Base-by-base conservation (phyloP, 768 basidiomycete species). In the Solioccasus polychromus region DNA sequence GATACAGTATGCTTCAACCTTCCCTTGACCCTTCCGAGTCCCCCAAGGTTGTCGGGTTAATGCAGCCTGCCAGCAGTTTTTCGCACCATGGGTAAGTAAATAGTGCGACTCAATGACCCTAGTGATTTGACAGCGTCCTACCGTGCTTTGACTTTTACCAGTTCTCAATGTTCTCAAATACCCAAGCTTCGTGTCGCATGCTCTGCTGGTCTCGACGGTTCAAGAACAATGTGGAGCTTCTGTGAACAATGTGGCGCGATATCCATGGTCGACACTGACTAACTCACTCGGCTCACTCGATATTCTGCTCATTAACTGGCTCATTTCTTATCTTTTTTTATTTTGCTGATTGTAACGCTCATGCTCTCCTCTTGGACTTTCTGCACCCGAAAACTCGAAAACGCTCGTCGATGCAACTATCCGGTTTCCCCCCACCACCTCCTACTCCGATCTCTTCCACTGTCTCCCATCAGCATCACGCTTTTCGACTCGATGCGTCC, bases 171-270 rank as follows among this genome's bases (percentile, higher is more conserved):
- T 56, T 80, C 80, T 20, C 86, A 88, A 67, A 88, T 91, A 48
- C 88, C 88, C 14, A 89, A 89, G 65, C 76, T 91, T 54, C 82
- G 85, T 52, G 74, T 91, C 47, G 85, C 88, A 26, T 89, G 88
- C 57, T 79, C 85, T 26, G 66, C 85, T 17, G 79, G 84, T 43
- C 67, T 74, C 49, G 79, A 80, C 52, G 88, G 88, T 50, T 79
- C 78, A 62, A 63, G 66, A 46, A 82, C 86, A 15, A 89, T 91
- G 86, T 91, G 88, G 88, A 83, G 82, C 58, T 83, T 86, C 63
- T 91, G 88, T 66, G 88, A 89, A 74, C 76, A 88, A 71, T 91
- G 88, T 64, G 88, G 88, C 66, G 84, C 88, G 47, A 89, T 91
- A 65, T 87, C 87, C 51, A 89, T 89, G 83, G 84, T 91, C 68